phyloP scores from a whole-genome alignment of 2,329 filamentous ascomycete species.

The Emergomyces orientalis region DNA sequence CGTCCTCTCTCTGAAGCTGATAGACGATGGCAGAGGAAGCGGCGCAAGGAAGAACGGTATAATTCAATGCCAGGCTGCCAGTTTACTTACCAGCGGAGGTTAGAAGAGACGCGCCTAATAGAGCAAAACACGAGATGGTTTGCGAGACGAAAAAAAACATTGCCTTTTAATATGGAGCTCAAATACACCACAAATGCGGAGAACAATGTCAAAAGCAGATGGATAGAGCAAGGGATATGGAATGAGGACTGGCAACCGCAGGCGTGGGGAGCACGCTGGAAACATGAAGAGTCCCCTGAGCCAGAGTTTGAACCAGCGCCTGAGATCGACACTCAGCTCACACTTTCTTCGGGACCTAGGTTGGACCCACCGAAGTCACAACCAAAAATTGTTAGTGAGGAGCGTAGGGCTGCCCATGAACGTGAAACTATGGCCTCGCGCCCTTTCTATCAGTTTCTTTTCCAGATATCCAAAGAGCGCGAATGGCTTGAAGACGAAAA shows the following conservation, averaged over 20 bases:
- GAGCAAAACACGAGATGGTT: background rate
- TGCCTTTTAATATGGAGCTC: background rate
- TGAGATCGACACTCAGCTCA: slow-evolving; percentile 10
- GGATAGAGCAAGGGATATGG: slow-evolving; percentile 24
- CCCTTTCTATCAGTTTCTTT: slow-evolving; percentile 23
- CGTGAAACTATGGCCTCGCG: slow-evolving; percentile 16
- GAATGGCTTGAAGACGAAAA: slow-evolving; percentile 15
- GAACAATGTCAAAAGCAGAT: slow-evolving; percentile 20
- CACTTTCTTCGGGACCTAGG: background rate
- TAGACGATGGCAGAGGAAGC: background rate
- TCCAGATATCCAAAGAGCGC: slow-evolving; percentile 22
- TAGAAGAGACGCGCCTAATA: background rate
- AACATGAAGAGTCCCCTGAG: slow-evolving; percentile 5
- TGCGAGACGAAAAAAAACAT: background rate
- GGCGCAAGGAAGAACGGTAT: background rate
- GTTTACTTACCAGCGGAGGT: background rate
- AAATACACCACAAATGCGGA: background rate
- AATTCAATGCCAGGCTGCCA: background rate
- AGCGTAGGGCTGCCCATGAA: slow-evolving; percentile 1
- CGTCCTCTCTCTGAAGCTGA: background rate
- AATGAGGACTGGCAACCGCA: slow-evolving; percentile 10
- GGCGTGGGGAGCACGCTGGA: slow-evolving; percentile 1
- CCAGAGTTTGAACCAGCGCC: slow-evolving; percentile 7
- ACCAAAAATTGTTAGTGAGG: slow-evolving; percentile 12
- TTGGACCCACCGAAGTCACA: slow-evolving; percentile 7